Evolutionary conservation across 495 filamentous ascomycete species (phyloP), one percentile per base, ranked within the genome.

Genomic region (Cryomyces minteri): DNA sequence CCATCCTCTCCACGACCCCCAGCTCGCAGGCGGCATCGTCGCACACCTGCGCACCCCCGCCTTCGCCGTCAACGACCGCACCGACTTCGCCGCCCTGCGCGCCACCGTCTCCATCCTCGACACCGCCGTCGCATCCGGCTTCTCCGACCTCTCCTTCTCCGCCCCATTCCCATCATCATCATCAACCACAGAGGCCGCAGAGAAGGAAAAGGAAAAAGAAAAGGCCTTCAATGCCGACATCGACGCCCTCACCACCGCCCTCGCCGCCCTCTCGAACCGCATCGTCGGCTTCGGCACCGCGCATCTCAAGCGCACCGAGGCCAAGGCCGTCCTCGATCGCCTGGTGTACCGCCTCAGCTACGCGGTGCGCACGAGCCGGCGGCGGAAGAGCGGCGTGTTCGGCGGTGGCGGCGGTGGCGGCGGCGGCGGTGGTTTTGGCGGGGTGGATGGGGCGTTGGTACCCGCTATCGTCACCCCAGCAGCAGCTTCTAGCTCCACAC

Each of bases 211-310:
- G 18, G 57, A 63, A 30, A 53, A 63, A 1, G 68, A 71, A 28
- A 60, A 48, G 7, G 62, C 68, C 41, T 90, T 84, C 62, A 78
- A 94, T 53, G 54, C 58, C 5, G 66, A 74, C 3, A 64, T 94
- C 44, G 88, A 94, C 57, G 54, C 52, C 6, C 63, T 95, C 2
- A 68, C 74, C 10, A 56, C 64, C 11, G 62, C 63, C 25, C 63
- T 96, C 44, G 82, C 78, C 50, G 58, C 61, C 18, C 72, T 90
- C 39, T 80, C 78, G 56, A 72, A 70, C 11, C 66, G 66, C 6
- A 94, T 96, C 47, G 66, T 76, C 47, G 84, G 88, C 54, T 70
- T 75, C 0, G 82, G 83, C 29, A 79, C 81, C 28, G 72, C 77
- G 5, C 73, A 79, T 56, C 70, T 86, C 44, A 74, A 74, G 12